Conservation (phyloP, 805 yeast species). For the Maudiozyma barnettii region DNA sequence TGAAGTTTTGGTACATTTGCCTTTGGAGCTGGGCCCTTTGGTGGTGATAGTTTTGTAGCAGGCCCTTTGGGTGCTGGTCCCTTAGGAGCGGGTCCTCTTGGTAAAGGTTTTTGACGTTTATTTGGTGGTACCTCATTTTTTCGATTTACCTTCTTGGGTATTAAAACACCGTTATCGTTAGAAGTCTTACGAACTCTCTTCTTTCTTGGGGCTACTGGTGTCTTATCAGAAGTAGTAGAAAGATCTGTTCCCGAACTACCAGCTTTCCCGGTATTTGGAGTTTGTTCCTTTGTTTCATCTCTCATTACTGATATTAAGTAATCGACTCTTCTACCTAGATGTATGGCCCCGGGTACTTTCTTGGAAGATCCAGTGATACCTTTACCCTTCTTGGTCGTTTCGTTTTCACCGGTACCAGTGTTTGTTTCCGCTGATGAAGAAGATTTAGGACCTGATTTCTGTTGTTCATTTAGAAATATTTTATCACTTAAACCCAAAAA, state of each 20-base stretch:
- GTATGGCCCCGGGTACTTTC: conserved; percentile 86
- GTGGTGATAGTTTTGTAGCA: neutral
- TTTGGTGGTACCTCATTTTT: conserved; percentile 14
- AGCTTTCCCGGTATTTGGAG: conserved; percentile 10
- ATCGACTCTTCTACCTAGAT: conserved; percentile 84
- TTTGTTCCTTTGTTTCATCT: conserved; percentile 40
- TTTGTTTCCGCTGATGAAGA: conserved; percentile 1
- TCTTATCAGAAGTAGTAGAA: conserved; percentile 4
- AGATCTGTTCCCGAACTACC: conserved; percentile 6
- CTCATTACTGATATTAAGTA: conserved; percentile 63
- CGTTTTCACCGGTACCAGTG: neutral
- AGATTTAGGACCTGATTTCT: conserved; percentile 9
- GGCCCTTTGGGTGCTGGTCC: neutral
- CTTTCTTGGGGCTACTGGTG: conserved; percentile 22
- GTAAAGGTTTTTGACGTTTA: conserved; percentile 21
- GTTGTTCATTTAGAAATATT: conserved; percentile 52
- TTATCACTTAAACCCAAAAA: conserved; percentile 77
- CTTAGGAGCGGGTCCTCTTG: conserved; percentile 20
- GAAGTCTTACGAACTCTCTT: conserved; percentile 22
- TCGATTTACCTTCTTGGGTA: neutral
- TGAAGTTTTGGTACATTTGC: neutral
- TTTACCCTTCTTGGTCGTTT: conserved; percentile 14
- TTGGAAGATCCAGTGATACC: conserved; percentile 34
- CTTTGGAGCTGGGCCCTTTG: conserved; percentile 4
- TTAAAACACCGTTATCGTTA: neutral